Percentiles rank a stretch among this genome's conserved stretches.
These are phyloP conservation scores for Paecilomyces fulvus DNA, from an alignment of 2,329 filamentous ascomycete species.

Conservation along the genomic window DNA sequence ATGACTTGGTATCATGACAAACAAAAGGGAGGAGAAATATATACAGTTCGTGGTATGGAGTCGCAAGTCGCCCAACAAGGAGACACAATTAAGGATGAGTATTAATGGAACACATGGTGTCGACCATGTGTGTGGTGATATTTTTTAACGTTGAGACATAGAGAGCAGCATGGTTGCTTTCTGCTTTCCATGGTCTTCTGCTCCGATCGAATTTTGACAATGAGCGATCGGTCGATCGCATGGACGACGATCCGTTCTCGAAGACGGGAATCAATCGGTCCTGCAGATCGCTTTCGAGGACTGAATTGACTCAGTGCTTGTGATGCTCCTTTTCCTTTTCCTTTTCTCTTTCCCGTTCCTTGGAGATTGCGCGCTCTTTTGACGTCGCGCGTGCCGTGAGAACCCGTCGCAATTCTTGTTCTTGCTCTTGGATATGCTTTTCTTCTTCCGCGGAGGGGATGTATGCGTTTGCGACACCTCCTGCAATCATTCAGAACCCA, in stretches of 20 bases:
- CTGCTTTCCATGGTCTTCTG: neutral
- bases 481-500: conserved; percentile 9
- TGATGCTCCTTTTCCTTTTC: neutral
- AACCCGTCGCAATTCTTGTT: conserved; percentile 7
- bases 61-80: neutral
- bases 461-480: conserved; percentile 30
- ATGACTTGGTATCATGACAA: neutral
- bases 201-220: neutral
- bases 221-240: neutral
- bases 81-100: neutral
- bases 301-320: neutral
- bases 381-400: neutral
- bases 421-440: conserved; percentile 14
- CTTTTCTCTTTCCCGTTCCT: neutral
- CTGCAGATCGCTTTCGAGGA: neutral
- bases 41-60: neutral
- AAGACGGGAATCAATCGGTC: neutral
- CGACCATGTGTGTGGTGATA: neutral
- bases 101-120: neutral
- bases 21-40: neutral
- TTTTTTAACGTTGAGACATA: neutral
- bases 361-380: neutral
- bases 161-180: neutral
- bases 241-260: neutral
- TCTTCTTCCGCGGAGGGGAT: conserved; percentile 18